Percentiles rank a stretch among this genome's conserved stretches.
Conservation (phyloP, 1,284 basidiomycete genomes). For the Ganoderma lucidum region DNA sequence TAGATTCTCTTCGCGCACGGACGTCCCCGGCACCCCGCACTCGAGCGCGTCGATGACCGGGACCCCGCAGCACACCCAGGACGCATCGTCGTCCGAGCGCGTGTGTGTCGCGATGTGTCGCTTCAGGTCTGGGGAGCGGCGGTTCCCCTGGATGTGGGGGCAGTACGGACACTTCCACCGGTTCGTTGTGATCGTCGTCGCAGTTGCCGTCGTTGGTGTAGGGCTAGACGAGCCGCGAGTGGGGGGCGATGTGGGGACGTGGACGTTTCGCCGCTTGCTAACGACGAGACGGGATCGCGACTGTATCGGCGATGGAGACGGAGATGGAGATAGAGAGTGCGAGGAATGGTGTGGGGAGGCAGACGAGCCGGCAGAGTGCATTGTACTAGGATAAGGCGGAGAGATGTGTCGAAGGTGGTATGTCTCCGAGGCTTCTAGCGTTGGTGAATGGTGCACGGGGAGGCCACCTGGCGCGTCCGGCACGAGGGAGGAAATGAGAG, state of each 20-base stretch:
- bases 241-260: background rate
- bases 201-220: background rate
- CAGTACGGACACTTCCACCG: slow-evolving; percentile 24
- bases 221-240: background rate
- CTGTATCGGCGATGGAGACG: background rate
- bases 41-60: slow-evolving; percentile 17
- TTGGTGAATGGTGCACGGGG: background rate
- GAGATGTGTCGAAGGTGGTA: background rate
- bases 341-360: background rate
- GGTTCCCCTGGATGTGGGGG: slow-evolving; percentile 43
- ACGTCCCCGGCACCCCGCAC: slow-evolving; percentile 5
- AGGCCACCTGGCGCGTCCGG: background rate
- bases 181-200: background rate
- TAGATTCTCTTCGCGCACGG: slow-evolving; percentile 7
- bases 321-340: background rate
- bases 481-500: background rate
- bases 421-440: background rate
- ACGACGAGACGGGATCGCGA: background rate
- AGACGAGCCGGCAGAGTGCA: background rate
- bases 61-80: slow-evolving; percentile 36
- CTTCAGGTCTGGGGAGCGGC: slow-evolving; percentile 58
- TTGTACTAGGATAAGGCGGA: background rate
- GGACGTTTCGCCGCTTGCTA: background rate
- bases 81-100: slow-evolving; percentile 33
- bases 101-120: slow-evolving; percentile 61